These are phyloP conservation scores for Penicillium ucsense DNA, from an alignment of 495 filamentous ascomycete species.

Conservation along the genomic window DNA sequence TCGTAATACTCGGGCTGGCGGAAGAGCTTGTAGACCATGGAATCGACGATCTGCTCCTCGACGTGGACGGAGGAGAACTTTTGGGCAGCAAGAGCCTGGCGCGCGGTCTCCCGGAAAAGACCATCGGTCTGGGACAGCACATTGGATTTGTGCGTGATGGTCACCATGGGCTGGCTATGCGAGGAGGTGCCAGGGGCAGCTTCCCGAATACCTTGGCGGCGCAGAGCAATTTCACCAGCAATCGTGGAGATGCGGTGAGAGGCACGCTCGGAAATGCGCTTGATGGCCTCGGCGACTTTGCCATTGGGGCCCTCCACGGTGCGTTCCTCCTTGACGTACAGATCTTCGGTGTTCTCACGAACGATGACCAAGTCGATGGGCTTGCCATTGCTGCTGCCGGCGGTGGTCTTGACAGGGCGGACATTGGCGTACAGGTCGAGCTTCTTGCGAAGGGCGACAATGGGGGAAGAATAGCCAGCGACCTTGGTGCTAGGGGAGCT, in stretches of 20 bases:
- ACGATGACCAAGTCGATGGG: slow-evolving; percentile 96
- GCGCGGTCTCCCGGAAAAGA: slow-evolving; percentile 77
- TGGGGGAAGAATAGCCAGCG: slow-evolving; percentile 91
- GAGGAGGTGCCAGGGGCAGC: slow-evolving; percentile 36
- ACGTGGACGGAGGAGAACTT: slow-evolving; percentile 55
- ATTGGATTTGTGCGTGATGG: slow-evolving; percentile 98
- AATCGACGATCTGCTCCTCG: slow-evolving; percentile 98
- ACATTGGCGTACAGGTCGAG: slow-evolving; percentile 96
- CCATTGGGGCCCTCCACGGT: slow-evolving; percentile 62
- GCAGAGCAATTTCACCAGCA: slow-evolving; percentile 86
- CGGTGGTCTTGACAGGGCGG: slow-evolving; percentile 83
- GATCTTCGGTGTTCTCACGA: slow-evolving; percentile 95
- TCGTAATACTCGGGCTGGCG: slow-evolving; percentile 89
- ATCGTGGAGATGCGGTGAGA: slow-evolving; percentile 78
- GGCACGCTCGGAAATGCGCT: slow-evolving; percentile 83
- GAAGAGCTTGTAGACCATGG: slow-evolving; percentile 99
- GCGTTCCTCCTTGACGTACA: slow-evolving; percentile 96
- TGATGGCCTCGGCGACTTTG: slow-evolving; percentile 93
- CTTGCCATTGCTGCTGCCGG: slow-evolving; percentile 36
- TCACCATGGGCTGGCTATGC: slow-evolving; percentile 67
- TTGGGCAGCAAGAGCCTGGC: slow-evolving; percentile 53
- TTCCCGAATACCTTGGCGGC: slow-evolving; percentile 69
- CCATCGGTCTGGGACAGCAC: slow-evolving; percentile 95
- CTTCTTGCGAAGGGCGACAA: slow-evolving; percentile 92
- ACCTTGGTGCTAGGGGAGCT: slow-evolving; percentile 80